Evolutionary conservation across 1,284 basidiomycete species (phyloP), one percentile per base, ranked within the genome.

Genomic region (Inonotus hispidus): DNA sequence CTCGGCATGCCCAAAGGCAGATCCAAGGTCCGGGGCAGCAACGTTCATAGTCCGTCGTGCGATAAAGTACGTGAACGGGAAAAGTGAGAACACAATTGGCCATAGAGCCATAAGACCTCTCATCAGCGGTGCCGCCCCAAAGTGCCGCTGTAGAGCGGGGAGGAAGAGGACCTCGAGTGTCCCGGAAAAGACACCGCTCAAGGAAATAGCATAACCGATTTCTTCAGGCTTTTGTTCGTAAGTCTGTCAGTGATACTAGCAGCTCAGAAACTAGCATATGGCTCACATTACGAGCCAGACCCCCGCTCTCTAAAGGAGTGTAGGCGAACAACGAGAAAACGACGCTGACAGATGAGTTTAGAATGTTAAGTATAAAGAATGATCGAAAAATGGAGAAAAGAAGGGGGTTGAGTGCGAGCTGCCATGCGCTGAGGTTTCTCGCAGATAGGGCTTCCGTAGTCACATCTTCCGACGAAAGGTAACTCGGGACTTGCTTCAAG

Each of bases 161-260:
- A 75, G 76, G 66, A 72, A 67, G 65, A 74, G 68, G 29, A 77
- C 66, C 63, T 77, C 75, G 25, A 76, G 69, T 46, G 69, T 41
- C 4, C 63, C 61, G 53, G 70, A 70, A 29, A 73, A 69, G 32
- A 73, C 68, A 35, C 68, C 65, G 59, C 73, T 74, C 3, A 72
- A 73, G 16, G 71, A 69, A 16, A 68, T 47, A 8, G 58, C 59
- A 38, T 54, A 53, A 2, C 68, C 68, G 29, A 67, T 66, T 52
- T 62, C 54, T 10, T 57, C 55, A 10, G 67, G 63, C 52, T 63
- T 25, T 46, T 23, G 37, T 16, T 25, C 23, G 23, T 14, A 25
- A 43, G 41, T 43, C n/a, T 21, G 19, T 16, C n/a, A 27, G 19
- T 25, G 23, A 8, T 49, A 49, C 14, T 49, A 10, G 11, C 60